Base-by-base conservation (phyloP, 768 basidiomycete genomes). In the Mycena pura region DNA sequence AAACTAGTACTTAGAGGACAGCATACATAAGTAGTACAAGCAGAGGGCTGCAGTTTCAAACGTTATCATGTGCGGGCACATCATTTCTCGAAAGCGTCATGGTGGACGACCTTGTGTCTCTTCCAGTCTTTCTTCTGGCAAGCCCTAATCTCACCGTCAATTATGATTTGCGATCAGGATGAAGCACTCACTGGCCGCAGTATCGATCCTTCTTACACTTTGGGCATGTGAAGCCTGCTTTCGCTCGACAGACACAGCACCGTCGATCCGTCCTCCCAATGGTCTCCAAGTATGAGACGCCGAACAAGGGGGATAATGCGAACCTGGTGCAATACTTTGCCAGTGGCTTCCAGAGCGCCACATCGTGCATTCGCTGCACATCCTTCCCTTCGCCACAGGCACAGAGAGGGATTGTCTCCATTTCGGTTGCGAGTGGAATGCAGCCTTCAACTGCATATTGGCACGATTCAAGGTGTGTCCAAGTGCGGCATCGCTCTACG, bases 401-500 rank as follows among this genome's bases (percentile, higher is more conserved):
- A 64, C 87, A 89, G 24, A 86, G 69, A 0, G 84, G 83, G 8
- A 66, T 68, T 29, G 72, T 69, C 2, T 73, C 74, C 17, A 76
- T 71, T 28, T 80, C 76, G 11, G 68, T 67, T 34, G 73, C 70
- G 5, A 81, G 70, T 1, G 85, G 84, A 22, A 84, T 72, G 48
- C 57, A 74, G 38, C 47, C 61, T 13, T n/a, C 63, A 19, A 49
- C 24, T 0, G 57, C 21, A 66, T 86, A 88, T 69, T 84, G 81
- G 73, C 87, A 88, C 19, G 72, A 70, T 3, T 68, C 34, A n/a
- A 61, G 68, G 69, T 88, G 86, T 9, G 69, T 65, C 86, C 86
- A 87, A 0, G 72, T 76, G 32, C 84, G 79, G 60, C 85, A 85
- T 39, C 84, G 79, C 66, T 87, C 86, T 1, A 78, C 78, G 28